These are phyloP conservation scores for Fragaria iinumae DNA, from an alignment of 306 rosid species.

Conservation along the genomic window DNA sequence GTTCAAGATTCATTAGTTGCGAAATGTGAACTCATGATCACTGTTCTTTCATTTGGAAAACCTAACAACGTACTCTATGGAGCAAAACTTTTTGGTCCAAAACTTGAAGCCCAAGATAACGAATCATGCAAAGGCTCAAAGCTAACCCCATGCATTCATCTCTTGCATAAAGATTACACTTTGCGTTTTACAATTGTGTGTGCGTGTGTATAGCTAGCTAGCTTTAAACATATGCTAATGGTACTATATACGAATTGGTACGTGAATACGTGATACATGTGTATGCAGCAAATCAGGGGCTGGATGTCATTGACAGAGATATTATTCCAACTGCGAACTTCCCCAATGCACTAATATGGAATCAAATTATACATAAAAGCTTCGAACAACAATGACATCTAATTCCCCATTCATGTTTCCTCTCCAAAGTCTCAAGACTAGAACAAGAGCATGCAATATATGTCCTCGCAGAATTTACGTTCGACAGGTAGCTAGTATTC, in stretches of 20 bases:
- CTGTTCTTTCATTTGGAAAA: too few species aligned
- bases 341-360: conserved; percentile 10
- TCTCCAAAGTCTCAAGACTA: background rate
- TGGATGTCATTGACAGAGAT: background rate
- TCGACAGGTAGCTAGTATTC: background rate
- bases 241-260: background rate
- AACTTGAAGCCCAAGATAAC: too few species aligned
- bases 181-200: background rate
- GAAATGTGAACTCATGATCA: background rate
- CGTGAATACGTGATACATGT: background rate
- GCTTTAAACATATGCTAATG: too few species aligned
- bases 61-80: background rate
- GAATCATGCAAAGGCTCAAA: background rate
- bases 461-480: background rate
- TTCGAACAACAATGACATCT: background rate
- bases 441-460: background rate
- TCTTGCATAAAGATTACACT: background rate
- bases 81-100: too few species aligned
- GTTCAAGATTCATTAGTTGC: too few species aligned
- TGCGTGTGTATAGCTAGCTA: background rate
- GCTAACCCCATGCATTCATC: background rate
- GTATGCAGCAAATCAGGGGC: background rate
- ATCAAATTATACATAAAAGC: conserved; percentile 3
- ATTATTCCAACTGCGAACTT: background rate
- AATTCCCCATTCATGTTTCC: conserved; percentile 19